Evolutionary conservation across 257 asterid species (phyloP), one percentile per base, ranked within the genome.

Genomic region (Penstemon barbatus): DNA sequence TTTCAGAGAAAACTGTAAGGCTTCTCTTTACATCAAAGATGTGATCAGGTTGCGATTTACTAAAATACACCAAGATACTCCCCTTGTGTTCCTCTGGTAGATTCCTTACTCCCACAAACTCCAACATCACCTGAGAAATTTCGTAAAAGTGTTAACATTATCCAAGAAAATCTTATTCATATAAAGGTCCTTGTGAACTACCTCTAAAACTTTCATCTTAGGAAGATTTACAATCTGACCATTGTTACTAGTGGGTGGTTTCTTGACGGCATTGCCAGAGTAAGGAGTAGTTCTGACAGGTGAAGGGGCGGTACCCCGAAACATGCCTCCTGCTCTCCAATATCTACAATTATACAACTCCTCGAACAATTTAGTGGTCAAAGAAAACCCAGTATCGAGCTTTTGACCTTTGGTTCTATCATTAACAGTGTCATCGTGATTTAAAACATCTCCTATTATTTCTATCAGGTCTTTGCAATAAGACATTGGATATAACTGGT

Each of bases 281-380:
- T 83, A 85, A 57, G 92, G 86, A 80, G 82, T 70, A 50, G 60
- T 81, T 72, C 87, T 82, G 62, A 94, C 76, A 51, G 96, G 91
- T 57, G 83, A 75, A 69, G 97, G 97, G 68, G 91, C 78, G 66
- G 39, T 74, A 39, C 99, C 99, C 82, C 84, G 68, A 73, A 89
- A 80, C 99, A 94, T 94, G 66, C 90, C 97, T 70, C 99, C 99
- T 50, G 97, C 97, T 65, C 96, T 83, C 97, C 97, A 94, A 71
- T 94, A 94, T 72, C 97, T 79, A 57, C 48, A 73, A 38, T 97
- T 97, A 70, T 85, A 94, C 80, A 80, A 86, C 78, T 83, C 90
- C 80, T 94, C 97, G 79, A 88, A 91, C 33, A 82, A 74, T 79
- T 78, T 75, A 61, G 96, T 89, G 41, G 97, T 94, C 66, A 78